Evolutionary conservation across 306 rosid species (phyloP).

Genomic region (Vachellia collinsii): DNA sequence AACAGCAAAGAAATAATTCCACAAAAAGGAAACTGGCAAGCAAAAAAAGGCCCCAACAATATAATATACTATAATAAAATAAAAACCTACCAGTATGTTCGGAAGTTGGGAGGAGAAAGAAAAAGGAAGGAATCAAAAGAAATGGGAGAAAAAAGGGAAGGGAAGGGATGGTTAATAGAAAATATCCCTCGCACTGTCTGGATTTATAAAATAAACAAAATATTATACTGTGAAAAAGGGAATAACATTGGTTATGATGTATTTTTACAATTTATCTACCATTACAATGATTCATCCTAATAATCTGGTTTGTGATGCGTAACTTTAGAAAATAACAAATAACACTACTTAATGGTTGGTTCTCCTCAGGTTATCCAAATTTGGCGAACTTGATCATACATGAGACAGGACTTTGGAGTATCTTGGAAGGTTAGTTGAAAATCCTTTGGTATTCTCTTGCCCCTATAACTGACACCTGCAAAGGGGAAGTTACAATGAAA

Average conservation of each 20-base stretch:
- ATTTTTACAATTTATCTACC: neutral
- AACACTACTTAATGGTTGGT: neutral
- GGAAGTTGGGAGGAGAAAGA: neutral
- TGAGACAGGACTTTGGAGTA: neutral
- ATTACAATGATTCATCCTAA: neutral
- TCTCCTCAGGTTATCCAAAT: neutral
- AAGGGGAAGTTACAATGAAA: neutral
- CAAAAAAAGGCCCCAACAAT: neutral
- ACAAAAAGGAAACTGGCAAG: neutral
- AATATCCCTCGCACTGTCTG: neutral
- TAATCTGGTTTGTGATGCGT: neutral
- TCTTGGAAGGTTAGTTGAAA: neutral
- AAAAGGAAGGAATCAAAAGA: neutral
- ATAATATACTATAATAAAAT: neutral
- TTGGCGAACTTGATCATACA: neutral
- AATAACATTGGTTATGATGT: neutral
- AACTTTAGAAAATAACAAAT: neutral
- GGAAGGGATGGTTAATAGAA: neutral
- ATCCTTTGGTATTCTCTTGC: neutral
- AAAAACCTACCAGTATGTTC: neutral
- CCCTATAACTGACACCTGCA: neutral
- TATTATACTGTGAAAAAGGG: neutral
- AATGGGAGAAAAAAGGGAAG: neutral
- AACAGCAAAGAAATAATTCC: neutral
- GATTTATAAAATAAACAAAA: neutral